Evolutionary conservation across 1,139 yeast species (phyloP).

Genomic region (Nakaseomyces bracarensis): DNA sequence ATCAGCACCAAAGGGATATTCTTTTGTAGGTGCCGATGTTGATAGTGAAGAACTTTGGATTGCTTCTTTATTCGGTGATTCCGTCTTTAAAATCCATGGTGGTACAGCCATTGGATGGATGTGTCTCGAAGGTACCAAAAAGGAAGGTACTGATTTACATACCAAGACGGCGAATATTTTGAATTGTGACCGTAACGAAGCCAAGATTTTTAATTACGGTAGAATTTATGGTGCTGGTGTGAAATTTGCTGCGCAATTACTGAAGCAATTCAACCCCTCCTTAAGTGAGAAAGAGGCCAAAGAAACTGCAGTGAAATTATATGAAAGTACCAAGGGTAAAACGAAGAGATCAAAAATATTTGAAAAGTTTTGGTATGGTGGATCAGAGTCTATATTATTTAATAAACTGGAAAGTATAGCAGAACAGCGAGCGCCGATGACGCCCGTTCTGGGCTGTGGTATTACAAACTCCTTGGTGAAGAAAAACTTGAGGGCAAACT

Average conservation of each 20-base stretch:
- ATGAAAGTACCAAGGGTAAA: constrained; percentile 77
- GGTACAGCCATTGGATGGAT: constrained; percentile 98
- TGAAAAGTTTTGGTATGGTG: constrained; percentile 68
- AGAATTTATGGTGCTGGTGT: constrained; percentile 97
- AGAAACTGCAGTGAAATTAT: constrained; percentile 58
- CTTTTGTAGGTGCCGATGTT: constrained; percentile 95
- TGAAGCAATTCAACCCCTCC: constrained; percentile 72
- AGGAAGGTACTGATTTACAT: constrained; percentile 86
- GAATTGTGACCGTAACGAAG: constrained; percentile 85
- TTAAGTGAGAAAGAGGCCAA: constrained; percentile 63
- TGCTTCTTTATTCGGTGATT: constrained; percentile 90
- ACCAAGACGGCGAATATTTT: constrained; percentile 87
- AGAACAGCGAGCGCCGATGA: constrained; percentile 68
- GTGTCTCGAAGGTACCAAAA: constrained; percentile 94
- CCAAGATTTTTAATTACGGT: constrained; percentile 93
- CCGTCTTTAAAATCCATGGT: constrained; percentile 82
- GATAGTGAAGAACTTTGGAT: constrained; percentile 99
- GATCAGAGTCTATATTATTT: constrained; percentile 87
- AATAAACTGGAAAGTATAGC: constrained; percentile 86
- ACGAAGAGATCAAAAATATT: constrained; percentile 31
- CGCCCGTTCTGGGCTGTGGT: constrained; percentile 91
- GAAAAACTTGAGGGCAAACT: constrained; percentile 53
- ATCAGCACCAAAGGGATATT: constrained; percentile 81
- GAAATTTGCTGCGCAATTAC: constrained; percentile 71
- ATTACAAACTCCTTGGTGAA: constrained; percentile 77